Conservation (phyloP, 495 filamentous ascomycete species). For the Penicillium psychrofluorescens region DNA sequence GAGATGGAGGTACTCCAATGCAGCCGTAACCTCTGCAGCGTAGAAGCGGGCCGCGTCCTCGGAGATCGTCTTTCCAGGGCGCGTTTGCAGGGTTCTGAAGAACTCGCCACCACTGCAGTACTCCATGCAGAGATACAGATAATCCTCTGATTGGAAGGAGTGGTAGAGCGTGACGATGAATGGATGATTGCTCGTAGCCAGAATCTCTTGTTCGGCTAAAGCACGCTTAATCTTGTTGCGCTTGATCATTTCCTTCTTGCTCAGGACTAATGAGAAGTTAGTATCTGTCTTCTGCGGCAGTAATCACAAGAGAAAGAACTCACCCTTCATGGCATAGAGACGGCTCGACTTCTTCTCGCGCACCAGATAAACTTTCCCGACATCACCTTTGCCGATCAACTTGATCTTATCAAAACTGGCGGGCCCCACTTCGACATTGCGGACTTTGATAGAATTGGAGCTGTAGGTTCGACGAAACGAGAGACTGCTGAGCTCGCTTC, state of each 20-base stretch:
- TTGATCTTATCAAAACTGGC: conserved; percentile 99
- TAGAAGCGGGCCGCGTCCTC: conserved; percentile 98
- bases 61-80: conserved; percentile 91
- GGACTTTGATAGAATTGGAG: conserved; percentile 97
- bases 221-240: conserved; percentile 99
- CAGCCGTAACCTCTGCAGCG: conserved; percentile 95
- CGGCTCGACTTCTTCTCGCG: conserved; percentile 93
- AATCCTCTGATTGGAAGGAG: conserved; percentile 97
- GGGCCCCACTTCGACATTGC: conserved; percentile 93
- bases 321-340: conserved; percentile 98
- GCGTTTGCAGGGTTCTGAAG: conserved; percentile 90
- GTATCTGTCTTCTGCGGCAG: neutral
- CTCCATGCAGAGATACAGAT: conserved; percentile 98
- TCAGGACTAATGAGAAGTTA: conserved; percentile 61
- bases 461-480: conserved; percentile 94
- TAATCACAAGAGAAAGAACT: conserved; percentile 3
- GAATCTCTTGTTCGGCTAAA: conserved; percentile 93
- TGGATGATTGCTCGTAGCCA: conserved; percentile 96
- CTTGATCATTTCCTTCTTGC: conserved; percentile 99
- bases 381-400: conserved; percentile 95
- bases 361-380: conserved; percentile 96
- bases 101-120: conserved; percentile 99
- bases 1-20: conserved; percentile 91
- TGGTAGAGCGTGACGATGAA: conserved; percentile 99
- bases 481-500: conserved; percentile 47